Evolutionary conservation across 768 basidiomycete species (phyloP), one percentile per base, ranked within the genome.

Genomic region (Cubamyces lactineus): DNA sequence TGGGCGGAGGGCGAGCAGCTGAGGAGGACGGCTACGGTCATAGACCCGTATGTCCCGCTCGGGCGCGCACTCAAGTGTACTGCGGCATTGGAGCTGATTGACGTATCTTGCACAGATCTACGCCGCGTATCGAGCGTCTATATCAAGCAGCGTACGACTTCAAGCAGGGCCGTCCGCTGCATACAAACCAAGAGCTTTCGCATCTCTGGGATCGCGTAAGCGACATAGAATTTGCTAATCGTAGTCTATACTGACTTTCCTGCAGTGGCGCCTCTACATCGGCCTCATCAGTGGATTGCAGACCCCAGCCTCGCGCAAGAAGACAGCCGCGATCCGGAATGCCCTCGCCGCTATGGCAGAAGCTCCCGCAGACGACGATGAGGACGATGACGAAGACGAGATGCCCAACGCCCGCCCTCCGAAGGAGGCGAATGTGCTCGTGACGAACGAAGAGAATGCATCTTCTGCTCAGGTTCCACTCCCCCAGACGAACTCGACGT

Each of bases 201-300:
- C 75, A 75, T 42, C 75, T 87, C 16, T 92, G 88, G 86, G 86
- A 91, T 64, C 82, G 86, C 73, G 90, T 90, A 69, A 16, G 73
- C n/a, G 16, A 2, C 40, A 21, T 39, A 30, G 7, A 12, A 12
- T 26, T 6, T 13, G 11, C 40, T 15, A 3, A 26, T 15, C 26
- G 9, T 38, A 8, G 1, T 12, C 23, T n/a, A 9, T 12, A 21
- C 45, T 56, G 9, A 41, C 21, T 7, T 8, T 12, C 3, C 19
- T 19, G 11, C 67, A 91, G 89, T 86, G 87, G 68, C 82, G 85
- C 17, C 67, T 86, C 40, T 91, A 80, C 67, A 69, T 79, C 16
- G 89, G 89, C 23, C 75, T 91, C 12, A 77, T 73, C 46, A 65
- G 55, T 55, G 67, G 59, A 61, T 59, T 64, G 50, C 63, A 64